phyloP scores from a whole-genome alignment of 129 eudicot species.

The Saussurea involucrata region DNA sequence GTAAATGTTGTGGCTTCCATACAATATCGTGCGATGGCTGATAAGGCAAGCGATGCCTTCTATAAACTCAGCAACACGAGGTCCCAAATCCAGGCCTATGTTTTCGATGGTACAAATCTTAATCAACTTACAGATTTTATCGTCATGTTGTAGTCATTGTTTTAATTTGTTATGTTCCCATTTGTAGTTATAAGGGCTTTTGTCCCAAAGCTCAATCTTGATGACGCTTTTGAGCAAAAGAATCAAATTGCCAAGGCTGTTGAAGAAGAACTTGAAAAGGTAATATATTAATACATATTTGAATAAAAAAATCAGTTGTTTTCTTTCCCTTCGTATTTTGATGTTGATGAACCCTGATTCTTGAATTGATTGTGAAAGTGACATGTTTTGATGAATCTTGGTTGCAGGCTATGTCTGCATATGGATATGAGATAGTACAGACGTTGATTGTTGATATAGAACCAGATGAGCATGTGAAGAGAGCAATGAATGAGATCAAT shows the following conservation, averaged over 20 bases:
- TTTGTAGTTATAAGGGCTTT: slow-evolving; percentile 69
- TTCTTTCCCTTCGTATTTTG: background rate
- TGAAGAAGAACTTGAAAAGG: slow-evolving; percentile 86
- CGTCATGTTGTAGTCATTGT: background rate
- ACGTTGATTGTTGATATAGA: slow-evolving; percentile 82
- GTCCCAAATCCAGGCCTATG: slow-evolving; percentile 82
- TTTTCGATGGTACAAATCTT: slow-evolving; percentile 60
- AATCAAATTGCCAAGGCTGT: slow-evolving; percentile 85
- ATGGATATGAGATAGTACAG: slow-evolving; percentile 85
- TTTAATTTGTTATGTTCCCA: slow-evolving; percentile 4
- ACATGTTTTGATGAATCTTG: slow-evolving; percentile 17
- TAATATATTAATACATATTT: background rate
- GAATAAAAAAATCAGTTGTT: background rate
- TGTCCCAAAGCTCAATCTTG: slow-evolving; percentile 70
- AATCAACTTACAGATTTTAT: background rate
- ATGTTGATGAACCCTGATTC: slow-evolving; percentile 2
- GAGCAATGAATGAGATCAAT: slow-evolving; percentile 95
- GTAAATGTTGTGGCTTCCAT: slow-evolving; percentile 84
- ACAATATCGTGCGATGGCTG: slow-evolving; percentile 75
- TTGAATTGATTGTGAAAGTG: background rate
- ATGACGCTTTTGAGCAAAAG: slow-evolving; percentile 86
- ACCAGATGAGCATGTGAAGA: slow-evolving; percentile 93
- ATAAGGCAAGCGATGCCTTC: slow-evolving; percentile 79
- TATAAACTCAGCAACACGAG: slow-evolving; percentile 73
- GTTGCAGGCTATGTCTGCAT: slow-evolving; percentile 84